Base-by-base conservation (phyloP, 2,329 filamentous ascomycete species). In the Cladosporium sp. region DNA sequence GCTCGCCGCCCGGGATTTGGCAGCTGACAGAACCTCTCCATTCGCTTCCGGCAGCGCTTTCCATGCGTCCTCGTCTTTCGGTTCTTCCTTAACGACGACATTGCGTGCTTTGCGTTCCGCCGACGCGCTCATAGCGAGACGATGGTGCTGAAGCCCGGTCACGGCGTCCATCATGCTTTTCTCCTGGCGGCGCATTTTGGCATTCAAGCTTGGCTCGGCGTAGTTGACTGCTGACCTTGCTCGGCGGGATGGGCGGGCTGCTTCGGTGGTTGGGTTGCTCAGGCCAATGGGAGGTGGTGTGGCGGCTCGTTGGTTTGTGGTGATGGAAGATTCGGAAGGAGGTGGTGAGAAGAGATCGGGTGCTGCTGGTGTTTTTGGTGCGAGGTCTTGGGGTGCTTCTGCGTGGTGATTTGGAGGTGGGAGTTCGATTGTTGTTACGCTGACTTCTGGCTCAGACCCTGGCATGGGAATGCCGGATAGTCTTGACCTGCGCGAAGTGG, bases 171-270 rank as follows among this genome's bases (percentile, higher is more conserved):
- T 70, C 47, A 76, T 61, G 44, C 73, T 67, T 54, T 74, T 73
- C 43, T 66, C 67, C 1, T 74, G 73, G 20, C 75, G 68, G 17
- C 75, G 66, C 73, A 78, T 77, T 57, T 78, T 78, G 13, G 68
- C 70, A 39, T 66, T 65, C 13, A 77, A 61, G 43, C 67, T 74
- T 1, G 75, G 75, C 54, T 77, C 74, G 11, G 74, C 73, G 53
- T 77, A 77, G 60, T 71, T 76, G 43, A 76, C 73, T 29, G 71
- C 68, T 15, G 71, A 63, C 19, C 74, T 66, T 12, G 72, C 72
- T 52, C 75, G 67, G 50, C 75, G 67, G 2, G 70, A 72, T 9
- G 73, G 70, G 29, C 74, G 63, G 15, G 61, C 62, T 34, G 56
- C 61, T 50, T 61, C 61, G 18, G 47, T 47, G 3, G 70, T 68